Evolutionary conservation across 352 stramenopile genomes (phyloP).

Genomic region (Aphanomyces invadans): DNA sequence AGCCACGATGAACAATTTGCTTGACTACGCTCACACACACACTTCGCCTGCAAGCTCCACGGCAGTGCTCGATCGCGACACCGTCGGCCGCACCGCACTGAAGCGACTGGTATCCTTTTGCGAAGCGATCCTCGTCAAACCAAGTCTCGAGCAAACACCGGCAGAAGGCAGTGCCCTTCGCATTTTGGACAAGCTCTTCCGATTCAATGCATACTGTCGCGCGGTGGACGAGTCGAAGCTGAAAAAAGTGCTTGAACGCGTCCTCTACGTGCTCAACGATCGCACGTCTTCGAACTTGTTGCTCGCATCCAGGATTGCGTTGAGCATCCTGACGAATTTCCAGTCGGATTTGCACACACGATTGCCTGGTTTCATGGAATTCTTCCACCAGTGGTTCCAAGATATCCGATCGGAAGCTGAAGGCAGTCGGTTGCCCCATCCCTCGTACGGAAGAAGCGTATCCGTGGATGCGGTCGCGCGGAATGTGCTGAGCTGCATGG

Average conservation of each 20-base stretch:
- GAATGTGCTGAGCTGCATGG: constrained; percentile 13
- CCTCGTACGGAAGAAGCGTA: neutral
- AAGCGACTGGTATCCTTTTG: neutral
- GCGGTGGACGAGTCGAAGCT: neutral
- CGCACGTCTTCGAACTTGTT: neutral
- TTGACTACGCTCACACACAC: neutral
- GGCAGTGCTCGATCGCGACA: constrained; percentile 6
- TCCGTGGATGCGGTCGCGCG: neutral
- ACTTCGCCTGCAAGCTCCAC: neutral
- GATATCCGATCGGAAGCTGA: neutral
- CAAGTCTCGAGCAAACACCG: neutral
- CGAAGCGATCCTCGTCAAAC: neutral
- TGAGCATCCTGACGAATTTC: neutral
- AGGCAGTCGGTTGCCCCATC: neutral
- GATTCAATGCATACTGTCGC: neutral
- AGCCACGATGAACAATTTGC: neutral
- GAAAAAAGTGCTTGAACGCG: neutral
- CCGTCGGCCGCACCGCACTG: neutral
- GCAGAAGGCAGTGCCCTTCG: neutral
- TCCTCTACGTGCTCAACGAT: neutral
- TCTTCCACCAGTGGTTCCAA: constrained; percentile 19
- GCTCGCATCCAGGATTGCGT: constrained; percentile 2
- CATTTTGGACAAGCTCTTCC: constrained; percentile 15
- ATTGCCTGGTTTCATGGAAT: constrained; percentile 15
- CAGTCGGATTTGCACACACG: constrained; percentile 8